A percentile compares a stretch with the other conserved stretches of the same genome.
Evolutionary conservation across 2,329 filamentous ascomycete genomes (phyloP).

Genomic region (Westerdykella sp.): DNA sequence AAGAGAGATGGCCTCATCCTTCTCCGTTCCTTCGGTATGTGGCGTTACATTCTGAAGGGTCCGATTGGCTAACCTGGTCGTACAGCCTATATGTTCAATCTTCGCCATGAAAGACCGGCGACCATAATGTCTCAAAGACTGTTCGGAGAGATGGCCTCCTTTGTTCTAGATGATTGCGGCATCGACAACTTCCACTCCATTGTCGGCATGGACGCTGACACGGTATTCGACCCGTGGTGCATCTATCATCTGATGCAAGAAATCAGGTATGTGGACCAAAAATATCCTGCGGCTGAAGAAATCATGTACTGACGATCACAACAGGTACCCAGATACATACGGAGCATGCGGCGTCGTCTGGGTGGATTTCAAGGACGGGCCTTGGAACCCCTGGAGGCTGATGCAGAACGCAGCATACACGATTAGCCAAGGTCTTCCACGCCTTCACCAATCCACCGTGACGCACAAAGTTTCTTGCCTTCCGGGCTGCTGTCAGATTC

Average conservation of each 20-base stretch:
- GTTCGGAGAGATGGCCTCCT: constrained; percentile 9
- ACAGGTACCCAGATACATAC: constrained; percentile 21
- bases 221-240: constrained; percentile 45
- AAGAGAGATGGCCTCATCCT: constrained; percentile 48
- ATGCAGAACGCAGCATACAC: constrained; percentile 46
- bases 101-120: constrained; percentile 30
- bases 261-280: background rate
- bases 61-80: too few species aligned
- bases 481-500: constrained; percentile 47
- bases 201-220: constrained; percentile 30
- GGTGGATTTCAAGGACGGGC: constrained; percentile 41
- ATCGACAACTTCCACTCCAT: constrained; percentile 3
- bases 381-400: constrained; percentile 38
- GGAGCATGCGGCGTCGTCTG: constrained; percentile 47
- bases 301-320: constrained; percentile 36
- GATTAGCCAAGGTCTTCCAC: constrained; percentile 29
- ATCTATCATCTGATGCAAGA: constrained; percentile 25
- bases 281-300: constrained; percentile 33
- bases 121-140: constrained; percentile 8
- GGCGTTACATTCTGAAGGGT: too few species aligned
- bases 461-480: constrained; percentile 48
- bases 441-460: constrained; percentile 46
- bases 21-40: constrained; percentile 39
- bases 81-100: constrained; percentile 43
- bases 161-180: constrained; percentile 6